Base-by-base conservation (phyloP, 495 filamentous ascomycete genomes). In the Chaetomidium leptoderma region DNA sequence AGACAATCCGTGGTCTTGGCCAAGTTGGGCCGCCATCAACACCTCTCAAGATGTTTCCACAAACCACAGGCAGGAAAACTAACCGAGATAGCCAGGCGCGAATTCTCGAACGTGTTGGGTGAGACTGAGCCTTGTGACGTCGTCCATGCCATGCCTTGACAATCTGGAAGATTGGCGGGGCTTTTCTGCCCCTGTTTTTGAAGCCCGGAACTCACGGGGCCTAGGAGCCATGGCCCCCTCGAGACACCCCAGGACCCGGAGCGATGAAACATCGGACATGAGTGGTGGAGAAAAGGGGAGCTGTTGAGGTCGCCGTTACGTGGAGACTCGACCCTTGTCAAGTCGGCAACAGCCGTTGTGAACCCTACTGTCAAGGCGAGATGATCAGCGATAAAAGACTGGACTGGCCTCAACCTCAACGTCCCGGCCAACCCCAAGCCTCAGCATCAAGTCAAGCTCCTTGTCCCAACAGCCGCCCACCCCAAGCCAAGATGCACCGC, bases 261-360 rank as follows among this genome's bases (percentile, higher is more conserved):
- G n/a, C 26, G 11, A 51, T 53, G 49, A 44, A 54, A 44, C 39
- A 43, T 33, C 39, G 29, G 36, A 30, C 27, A 42, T 54, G 51
- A 54, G 51, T 54, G 51, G 51, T 54, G 51, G 51, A 54, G 51
- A 54, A 54, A 44, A 43, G 36, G 39, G 51, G 24, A 16, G 10
- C 16, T 17, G 14, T 29, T 29, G 35, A 40, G 14, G 2, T 30
- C 35, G 35, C 32, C 21, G n/a, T n/a, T n/a, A 4, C 3, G 10
- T 13, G 9, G n/a, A 24, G 21, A 11, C 19, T 24, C 19, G 33
- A 37, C 13, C 13, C 30, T 8, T 9, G 2, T 10, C 29, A 21
- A 16, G 19, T 16, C 21, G 32, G 32, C 26, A 50, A 23, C 32
- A 36, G 21, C 32, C 47, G 47, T 51, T 21, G 26, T 32, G 7